Percentiles rank a stretch among this genome's conserved stretches.
phyloP scores from a whole-genome alignment of 306 rosid genomes.

The Malus sieversii region DNA sequence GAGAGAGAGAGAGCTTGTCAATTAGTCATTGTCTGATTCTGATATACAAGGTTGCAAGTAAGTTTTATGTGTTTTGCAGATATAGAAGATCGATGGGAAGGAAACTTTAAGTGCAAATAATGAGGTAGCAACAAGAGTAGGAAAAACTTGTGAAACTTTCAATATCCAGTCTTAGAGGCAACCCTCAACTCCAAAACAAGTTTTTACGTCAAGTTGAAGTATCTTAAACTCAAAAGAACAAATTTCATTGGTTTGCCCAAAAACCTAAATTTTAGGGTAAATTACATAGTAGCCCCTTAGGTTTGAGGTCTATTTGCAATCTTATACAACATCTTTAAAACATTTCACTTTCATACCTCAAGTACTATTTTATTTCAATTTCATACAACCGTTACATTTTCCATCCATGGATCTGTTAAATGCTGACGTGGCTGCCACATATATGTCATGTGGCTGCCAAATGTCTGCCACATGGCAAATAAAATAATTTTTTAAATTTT shows the following conservation, averaged over 20 bases:
- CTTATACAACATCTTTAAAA: no score
- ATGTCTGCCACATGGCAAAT: no score
- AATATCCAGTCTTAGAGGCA: conserved; percentile 36
- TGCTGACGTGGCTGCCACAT: no score
- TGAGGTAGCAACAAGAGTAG: conserved; percentile 21
- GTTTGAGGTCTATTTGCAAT: no score
- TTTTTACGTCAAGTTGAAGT: conserved; percentile 61
- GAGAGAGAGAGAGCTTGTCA: conserved; percentile 1
- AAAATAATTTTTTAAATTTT: no score
- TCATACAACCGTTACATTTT: no score
- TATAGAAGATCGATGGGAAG: conserved; percentile 18
- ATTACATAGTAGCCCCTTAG: no score
- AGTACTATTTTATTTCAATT: no score
- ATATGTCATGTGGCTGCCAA: no score
- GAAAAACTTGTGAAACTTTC: conserved; percentile 61
- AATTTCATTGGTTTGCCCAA: conserved; percentile 15
- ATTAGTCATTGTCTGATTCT: neutral
- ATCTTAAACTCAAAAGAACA: conserved; percentile 27
- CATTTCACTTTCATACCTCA: no score
- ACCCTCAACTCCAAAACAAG: conserved; percentile 38
- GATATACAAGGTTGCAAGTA: neutral
- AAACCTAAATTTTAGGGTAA: conserved; percentile 1
- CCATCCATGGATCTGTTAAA: no score
- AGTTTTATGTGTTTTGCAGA: conserved; percentile 9
- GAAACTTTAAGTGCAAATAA: conserved; percentile 49